Percentiles rank a stretch among this genome's conserved stretches.
These are phyloP conservation scores for Aspergillus sp. DNA, from an alignment of 2,329 filamentous ascomycete species.

Conservation along the genomic window DNA sequence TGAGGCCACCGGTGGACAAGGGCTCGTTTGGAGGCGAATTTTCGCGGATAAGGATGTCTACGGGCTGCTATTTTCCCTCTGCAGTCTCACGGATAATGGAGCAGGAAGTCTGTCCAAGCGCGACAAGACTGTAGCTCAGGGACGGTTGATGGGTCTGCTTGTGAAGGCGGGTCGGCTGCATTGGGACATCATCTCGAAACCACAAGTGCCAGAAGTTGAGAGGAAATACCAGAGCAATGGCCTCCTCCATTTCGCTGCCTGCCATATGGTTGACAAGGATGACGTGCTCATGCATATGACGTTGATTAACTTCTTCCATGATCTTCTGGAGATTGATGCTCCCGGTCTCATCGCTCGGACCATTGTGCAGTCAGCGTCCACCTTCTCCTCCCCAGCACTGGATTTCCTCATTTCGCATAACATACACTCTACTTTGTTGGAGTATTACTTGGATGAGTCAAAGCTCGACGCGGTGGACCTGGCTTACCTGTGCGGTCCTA, in stretches of 20 bases:
- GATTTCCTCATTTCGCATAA: conserved; percentile 55
- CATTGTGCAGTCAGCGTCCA: conserved; percentile 35
- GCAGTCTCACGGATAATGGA: conserved; percentile 46
- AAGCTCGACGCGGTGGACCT: conserved; percentile 54
- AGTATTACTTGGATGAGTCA: conserved; percentile 55
- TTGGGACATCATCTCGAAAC: conserved; percentile 55
- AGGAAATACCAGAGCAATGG: conserved; percentile 40
- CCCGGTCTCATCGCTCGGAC: conserved; percentile 36
- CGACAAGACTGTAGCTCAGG: conserved; percentile 61
- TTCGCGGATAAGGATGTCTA: conserved; percentile 64
- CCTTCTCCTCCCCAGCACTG: conserved; percentile 46
- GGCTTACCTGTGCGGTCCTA: conserved; percentile 55
- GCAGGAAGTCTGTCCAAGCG: conserved; percentile 48
- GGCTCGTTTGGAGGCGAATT: conserved; percentile 62
- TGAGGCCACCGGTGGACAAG: conserved; percentile 44
- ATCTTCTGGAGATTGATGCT: conserved; percentile 51
- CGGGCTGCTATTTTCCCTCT: conserved; percentile 57
- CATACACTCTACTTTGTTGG: conserved; percentile 53
- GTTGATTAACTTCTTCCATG: conserved; percentile 58
- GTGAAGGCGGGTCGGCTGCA: conserved; percentile 55
- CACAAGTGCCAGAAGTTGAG: conserved; percentile 57
- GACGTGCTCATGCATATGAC: conserved; percentile 64
- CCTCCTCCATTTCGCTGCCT: conserved; percentile 57
- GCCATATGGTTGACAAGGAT: conserved; percentile 58
- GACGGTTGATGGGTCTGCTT: conserved; percentile 60